Conservation (phyloP, 176 grass and related monocot genomes). For the Puccinellia tenuiflora region DNA sequence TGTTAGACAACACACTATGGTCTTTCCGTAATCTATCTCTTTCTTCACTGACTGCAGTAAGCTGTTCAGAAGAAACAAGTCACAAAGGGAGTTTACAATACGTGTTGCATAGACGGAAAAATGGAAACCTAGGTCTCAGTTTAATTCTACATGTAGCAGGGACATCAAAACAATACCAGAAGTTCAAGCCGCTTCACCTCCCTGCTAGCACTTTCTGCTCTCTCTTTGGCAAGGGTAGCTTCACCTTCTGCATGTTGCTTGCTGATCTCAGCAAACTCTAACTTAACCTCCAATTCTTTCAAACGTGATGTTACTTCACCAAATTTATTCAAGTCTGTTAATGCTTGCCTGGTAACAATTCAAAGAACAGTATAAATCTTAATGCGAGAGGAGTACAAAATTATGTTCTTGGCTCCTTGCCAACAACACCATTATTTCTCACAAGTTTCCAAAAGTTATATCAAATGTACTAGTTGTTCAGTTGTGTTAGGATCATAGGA, state of each 20-base stretch:
- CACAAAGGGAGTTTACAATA: conserved; percentile 1
- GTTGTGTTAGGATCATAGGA: not conserved
- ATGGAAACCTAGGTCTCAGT: not conserved
- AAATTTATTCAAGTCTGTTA: conserved; percentile 68
- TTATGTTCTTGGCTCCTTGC: not conserved
- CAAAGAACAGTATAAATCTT: conserved; percentile 22
- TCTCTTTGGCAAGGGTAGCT: conserved; percentile 69
- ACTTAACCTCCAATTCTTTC: conserved; percentile 74
- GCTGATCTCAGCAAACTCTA: conserved; percentile 68
- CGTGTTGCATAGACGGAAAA: not conserved
- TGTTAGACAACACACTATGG: conserved; percentile 27
- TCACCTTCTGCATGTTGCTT: conserved; percentile 79
- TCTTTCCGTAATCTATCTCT: conserved; percentile 71
- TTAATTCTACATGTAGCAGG: not conserved
- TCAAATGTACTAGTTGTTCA: not conserved
- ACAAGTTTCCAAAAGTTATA: conserved; percentile 3
- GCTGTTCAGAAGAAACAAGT: conserved; percentile 49
- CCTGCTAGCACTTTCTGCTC: conserved; percentile 50
- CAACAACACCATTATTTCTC: not conserved
- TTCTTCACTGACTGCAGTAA: conserved; percentile 84
- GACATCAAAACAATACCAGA: conserved; percentile 49
- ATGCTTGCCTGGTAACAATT: conserved; percentile 64
- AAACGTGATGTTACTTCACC: conserved; percentile 68
- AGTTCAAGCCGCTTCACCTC: conserved; percentile 74
- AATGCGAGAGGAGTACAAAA: not conserved